Evolutionary conservation across 164 flowering plant species (phyloP).

Genomic region (Magnolia kwangsiensis): DNA sequence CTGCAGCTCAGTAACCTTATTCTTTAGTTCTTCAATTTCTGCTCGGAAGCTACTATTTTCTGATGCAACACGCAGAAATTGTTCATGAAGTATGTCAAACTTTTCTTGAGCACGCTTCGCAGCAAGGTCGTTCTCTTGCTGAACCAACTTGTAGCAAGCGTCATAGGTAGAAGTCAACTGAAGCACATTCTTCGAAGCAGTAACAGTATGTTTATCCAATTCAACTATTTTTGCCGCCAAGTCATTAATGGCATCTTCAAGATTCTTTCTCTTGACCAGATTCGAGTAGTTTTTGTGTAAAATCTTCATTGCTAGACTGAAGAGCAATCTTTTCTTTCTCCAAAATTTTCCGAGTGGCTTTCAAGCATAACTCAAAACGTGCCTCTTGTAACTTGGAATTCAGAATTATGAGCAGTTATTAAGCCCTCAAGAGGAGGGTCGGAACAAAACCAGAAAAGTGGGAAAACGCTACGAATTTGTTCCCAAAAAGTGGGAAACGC

Average conservation of each 20-base stretch:
- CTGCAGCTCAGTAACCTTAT: conserved; percentile 57
- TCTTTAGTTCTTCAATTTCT: conserved; percentile 44
- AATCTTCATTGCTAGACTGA: conserved; percentile 38
- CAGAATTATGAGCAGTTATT: conserved; percentile 29
- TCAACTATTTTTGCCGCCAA: conserved; percentile 44
- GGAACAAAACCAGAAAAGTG: too few relatives aligned
- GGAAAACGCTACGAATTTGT: too few relatives aligned
- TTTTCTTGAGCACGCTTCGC: conserved; percentile 39
- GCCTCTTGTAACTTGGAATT: conserved; percentile 45
- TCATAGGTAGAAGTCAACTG: conserved; percentile 46
- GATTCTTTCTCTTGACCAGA: conserved; percentile 47
- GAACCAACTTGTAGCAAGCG: conserved; percentile 42
- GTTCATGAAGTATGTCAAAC: conserved; percentile 42
- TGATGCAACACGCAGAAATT: conserved; percentile 32
- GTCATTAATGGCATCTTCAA: conserved; percentile 38
- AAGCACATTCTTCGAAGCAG: conserved; percentile 44
- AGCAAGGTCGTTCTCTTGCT: conserved; percentile 51
- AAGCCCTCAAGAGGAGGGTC: too few relatives aligned
- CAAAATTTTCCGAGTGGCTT: conserved; percentile 37
- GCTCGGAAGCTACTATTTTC: conserved; percentile 52
- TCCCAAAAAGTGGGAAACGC: too few relatives aligned
- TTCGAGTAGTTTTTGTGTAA: conserved; percentile 36
- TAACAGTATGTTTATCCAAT: conserved; percentile 49
- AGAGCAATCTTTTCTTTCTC: conserved; percentile 64
- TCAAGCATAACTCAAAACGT: conserved; percentile 43